Percentiles rank a stretch among this genome's conserved stretches.
Conservation (phyloP, 169 alveolate genomes). For the Toxoplasma gondii region DNA sequence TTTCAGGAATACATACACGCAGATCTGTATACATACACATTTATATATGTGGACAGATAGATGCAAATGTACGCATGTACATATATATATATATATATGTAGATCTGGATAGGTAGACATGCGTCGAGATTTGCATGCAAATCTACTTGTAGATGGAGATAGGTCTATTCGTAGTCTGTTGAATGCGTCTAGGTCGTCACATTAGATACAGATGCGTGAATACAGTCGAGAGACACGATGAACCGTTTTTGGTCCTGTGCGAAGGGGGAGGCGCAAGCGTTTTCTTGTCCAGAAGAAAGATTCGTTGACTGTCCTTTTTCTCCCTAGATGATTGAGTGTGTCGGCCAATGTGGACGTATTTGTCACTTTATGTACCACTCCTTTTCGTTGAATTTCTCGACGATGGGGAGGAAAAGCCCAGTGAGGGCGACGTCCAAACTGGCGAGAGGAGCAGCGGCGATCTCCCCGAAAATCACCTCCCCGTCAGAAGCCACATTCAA, state of each 20-base stretch:
- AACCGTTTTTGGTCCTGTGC: too few species aligned
- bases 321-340: too few species aligned
- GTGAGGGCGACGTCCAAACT: slow-evolving; percentile 79
- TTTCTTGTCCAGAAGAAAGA: too few species aligned
- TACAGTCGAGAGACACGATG: too few species aligned
- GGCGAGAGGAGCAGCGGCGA: slow-evolving; percentile 79
- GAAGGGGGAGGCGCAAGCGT: too few species aligned
- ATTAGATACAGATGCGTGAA: too few species aligned
- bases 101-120: background rate
- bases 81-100: background rate
- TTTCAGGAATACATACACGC: too few species aligned
- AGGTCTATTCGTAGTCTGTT: slow-evolving; percentile 21
- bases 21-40: background rate
- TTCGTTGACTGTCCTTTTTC: too few species aligned
- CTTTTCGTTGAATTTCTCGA: slow-evolving; percentile 44
- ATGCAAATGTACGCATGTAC: background rate
- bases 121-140: background rate
- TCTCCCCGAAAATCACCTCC: slow-evolving; percentile 82
- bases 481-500: slow-evolving; percentile 75
- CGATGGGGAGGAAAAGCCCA: slow-evolving; percentile 74
- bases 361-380: slow-evolving; percentile 28
- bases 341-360: too few species aligned
- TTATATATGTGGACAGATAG: background rate
- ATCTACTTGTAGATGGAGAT: slow-evolving; percentile 62
- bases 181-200: too few species aligned